Base-by-base conservation (phyloP, 306 rosid species). In the Lablab purpureus region DNA sequence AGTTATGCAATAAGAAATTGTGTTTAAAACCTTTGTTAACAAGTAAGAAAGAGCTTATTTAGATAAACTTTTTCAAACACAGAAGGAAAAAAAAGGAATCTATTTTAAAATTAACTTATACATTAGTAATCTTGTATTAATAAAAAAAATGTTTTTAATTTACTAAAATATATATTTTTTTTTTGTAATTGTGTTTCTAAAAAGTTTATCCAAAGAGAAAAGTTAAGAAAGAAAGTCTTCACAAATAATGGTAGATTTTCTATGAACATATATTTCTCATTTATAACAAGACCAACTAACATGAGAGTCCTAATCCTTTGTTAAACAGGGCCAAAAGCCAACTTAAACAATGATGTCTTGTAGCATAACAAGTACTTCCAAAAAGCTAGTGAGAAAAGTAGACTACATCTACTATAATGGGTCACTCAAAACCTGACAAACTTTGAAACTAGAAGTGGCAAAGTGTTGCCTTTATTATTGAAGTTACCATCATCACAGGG, bases 401-500 rank as follows among this genome's bases (percentile, higher is more conserved):
- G 66, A 19, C n/a, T 45, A 21, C 10, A 71, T 79, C 73, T 40
- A 10, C 45, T 34, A 7, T 60, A 51, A 32, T 21, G 77, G 60
- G 50, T 46, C 22, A 71, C 37, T 43, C 55, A 32, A 59, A 19
- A 71, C 32, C 65, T 46, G 72, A 60, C 43, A 46, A 32, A 60
- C 1, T 47, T 49, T 41, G 8, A 22, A 60, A 47, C 55, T 19
- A 32, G 54, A 19, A 70, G 30, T 27, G 12, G 22, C 73, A 60
- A 21, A 7, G 52, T 47, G 73, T 22, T 71, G 73, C 55, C 60
- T 19, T 71, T 71, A 17, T 49, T 17, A 50, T 71, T 79, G 65
- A 71, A 22, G 67, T 27, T 49, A 37, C 56, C 78, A 80, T 50
- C 66, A 72, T 62, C 78, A 71, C 55, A 28, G 17, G 54, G 36